Evolutionary conservation across 306 rosid genomes (phyloP), one percentile per base, ranked within the genome.

Genomic region (Calophaca sinica): DNA sequence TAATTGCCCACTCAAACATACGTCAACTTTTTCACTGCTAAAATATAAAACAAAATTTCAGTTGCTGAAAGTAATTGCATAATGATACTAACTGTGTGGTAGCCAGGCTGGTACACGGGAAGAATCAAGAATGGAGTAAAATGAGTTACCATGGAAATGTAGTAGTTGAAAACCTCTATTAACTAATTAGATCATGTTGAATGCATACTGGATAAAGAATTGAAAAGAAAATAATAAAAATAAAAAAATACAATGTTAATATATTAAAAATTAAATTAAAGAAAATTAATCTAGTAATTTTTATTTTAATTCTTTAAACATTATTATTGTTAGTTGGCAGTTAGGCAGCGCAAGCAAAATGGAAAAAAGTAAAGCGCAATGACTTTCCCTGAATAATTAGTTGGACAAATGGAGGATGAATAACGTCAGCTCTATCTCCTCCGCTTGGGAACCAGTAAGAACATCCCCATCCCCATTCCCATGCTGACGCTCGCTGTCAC

Each of bases 401-500:
- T 20, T 20, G 26, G 26, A 20, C 26, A 7, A 13, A 7, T 38
- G 45, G 32, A 42, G 1, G 44, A 41, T 42, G 14, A 54, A 45
- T 11, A 6, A 36, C 70, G 71, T 63, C 72, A 74, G 62, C 63
- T 20, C 1, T 20, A 20, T 20, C 26, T 20, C 26, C 26, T 62
- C 39, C 29, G 3, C n/a, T 50, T 50, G 62, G 44, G 63, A 50
- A 11, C 31, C 26, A 20, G 26, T n/a, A 41, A 36, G 73, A 75
- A 6, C 57, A 75, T 53, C 64, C 72, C 65, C 79, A 75, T 75
- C 33, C 54, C 26, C 36, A 12, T 50, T 75, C 73, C 73, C 9
- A 62, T 63, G 64, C 54, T 62, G 42, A 59, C 38, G 70, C 6
- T 50, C 38, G 70, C 6, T 50, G 29, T 49, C 48, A n/a, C 13